Percentiles rank a stretch among this genome's conserved stretches.
Evolutionary conservation across 345 rosid genomes (phyloP).

Genomic region (Rhizophora mangle): DNA sequence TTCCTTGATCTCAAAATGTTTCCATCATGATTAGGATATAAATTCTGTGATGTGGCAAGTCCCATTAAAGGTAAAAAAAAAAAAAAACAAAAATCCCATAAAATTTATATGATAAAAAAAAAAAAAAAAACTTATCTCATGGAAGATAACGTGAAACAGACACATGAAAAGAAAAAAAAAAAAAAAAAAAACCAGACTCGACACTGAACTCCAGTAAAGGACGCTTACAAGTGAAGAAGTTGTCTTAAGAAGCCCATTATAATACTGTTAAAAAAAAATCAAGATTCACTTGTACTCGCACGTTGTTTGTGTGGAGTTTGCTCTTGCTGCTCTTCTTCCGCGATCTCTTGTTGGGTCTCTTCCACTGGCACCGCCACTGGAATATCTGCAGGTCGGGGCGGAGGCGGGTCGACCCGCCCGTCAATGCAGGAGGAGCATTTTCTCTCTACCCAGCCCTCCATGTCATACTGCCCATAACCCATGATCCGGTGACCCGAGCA

Average conservation of each 20-base stretch:
- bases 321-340: conserved; percentile 22
- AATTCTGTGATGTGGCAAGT: too few species aligned
- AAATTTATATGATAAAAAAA: too few species aligned
- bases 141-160: too few species aligned
- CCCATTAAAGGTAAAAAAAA: too few species aligned
- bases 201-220: too few species aligned
- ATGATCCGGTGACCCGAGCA: conserved; percentile 54
- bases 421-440: conserved; percentile 68
- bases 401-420: conserved; percentile 41
- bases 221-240: too few species aligned
- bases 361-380: conserved; percentile 28
- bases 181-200: too few species aligned
- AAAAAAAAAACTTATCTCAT: too few species aligned
- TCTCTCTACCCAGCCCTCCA: conserved; percentile 65
- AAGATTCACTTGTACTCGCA: conserved; percentile 24
- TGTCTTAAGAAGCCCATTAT: not conserved
- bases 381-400: conserved; percentile 21
- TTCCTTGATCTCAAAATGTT: too few species aligned
- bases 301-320: conserved; percentile 14
- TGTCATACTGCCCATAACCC: conserved; percentile 53
- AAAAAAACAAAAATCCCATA: too few species aligned
- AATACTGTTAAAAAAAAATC: not conserved
- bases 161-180: too few species aligned
- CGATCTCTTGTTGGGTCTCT: conserved; percentile 20
- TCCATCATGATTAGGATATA: too few species aligned